Evolutionary conservation across 257 asterid species (phyloP).

Genomic region (Solanum boliviense): DNA sequence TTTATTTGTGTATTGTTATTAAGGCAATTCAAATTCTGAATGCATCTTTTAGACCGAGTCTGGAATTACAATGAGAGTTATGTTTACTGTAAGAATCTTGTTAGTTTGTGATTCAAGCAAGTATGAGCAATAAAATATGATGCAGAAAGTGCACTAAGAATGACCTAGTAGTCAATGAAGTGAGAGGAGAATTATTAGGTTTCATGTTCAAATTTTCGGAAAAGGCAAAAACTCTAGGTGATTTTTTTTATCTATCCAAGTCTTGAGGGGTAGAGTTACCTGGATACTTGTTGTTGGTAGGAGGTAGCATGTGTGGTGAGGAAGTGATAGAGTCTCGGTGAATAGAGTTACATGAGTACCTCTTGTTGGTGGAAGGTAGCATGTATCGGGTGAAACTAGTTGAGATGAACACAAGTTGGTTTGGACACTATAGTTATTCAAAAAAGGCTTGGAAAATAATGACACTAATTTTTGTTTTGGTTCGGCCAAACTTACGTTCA

Average conservation of each 20-base stretch:
- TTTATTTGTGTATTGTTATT: not conserved
- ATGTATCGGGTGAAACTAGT: not conserved
- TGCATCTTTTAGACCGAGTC: not conserved
- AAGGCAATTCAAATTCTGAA: not conserved
- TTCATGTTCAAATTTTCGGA: not conserved
- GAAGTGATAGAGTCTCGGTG: not conserved
- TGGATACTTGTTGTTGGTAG: accelerated
- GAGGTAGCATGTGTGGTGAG: not conserved
- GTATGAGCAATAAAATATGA: not conserved
- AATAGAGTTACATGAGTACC: not conserved
- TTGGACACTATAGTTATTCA: no score
- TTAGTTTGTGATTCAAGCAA: not conserved
- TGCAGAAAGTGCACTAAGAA: not conserved
- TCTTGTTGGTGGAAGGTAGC: not conserved
- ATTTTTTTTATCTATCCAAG: no score
- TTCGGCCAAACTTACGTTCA: not conserved
- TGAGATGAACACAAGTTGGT: not conserved
- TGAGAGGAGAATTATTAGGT: no score
- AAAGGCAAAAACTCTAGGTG: not conserved
- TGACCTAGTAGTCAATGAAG: not conserved
- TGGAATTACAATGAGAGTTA: not conserved
- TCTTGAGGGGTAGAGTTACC: accelerated
- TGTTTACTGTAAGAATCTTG: not conserved
- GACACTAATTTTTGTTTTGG: not conserved
- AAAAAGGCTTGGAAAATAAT: not conserved